phyloP scores from a whole-genome alignment of 768 basidiomycete species.

The Leucocoprinus sp. region DNA sequence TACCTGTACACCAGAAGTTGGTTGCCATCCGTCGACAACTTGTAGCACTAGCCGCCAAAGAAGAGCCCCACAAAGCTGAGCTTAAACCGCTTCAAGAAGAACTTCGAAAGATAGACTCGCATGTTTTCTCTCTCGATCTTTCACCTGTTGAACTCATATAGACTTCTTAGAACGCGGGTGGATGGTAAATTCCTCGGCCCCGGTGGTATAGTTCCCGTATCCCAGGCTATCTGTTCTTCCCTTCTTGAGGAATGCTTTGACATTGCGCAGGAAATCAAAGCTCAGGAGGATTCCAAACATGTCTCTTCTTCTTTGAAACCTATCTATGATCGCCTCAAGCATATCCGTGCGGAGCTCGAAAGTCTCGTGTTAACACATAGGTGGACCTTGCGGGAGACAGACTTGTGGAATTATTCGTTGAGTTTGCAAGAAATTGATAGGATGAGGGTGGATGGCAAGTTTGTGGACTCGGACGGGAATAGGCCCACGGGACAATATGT shows the following conservation, averaged over 20 bases:
- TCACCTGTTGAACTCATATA: conserved; percentile 13
- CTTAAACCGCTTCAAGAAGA: conserved; percentile 89
- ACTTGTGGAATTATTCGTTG: conserved; percentile 88
- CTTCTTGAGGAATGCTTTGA: conserved; percentile 96
- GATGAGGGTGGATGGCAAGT: conserved; percentile 96
- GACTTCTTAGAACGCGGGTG: conserved; percentile 68
- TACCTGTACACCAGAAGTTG: conserved; percentile 84
- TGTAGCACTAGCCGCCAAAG: conserved; percentile 81
- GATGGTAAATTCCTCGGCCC: conserved; percentile 95
- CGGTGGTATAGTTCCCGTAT: conserved; percentile 81
- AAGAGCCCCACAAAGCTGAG: conserved; percentile 77
- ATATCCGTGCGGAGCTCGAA: conserved; percentile 84
- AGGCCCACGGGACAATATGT: conserved; percentile 94
- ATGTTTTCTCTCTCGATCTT: conserved; percentile 38
- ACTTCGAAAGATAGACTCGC: conserved; percentile 92
- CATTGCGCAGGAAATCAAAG: conserved; percentile 90
- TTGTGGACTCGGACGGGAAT: conserved; percentile 89
- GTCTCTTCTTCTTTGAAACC: conserved; percentile 82
- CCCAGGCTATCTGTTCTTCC: conserved; percentile 87
- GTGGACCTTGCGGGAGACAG: conserved; percentile 94
- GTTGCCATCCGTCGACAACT: conserved; percentile 85
- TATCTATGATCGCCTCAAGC: conserved; percentile 85
- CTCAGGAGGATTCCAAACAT: conserved; percentile 83
- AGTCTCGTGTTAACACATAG: conserved; percentile 89
- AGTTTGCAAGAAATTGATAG: conserved; percentile 94